Evolutionary conservation across 345 rosid species (phyloP), one percentile per base, ranked within the genome.

Genomic region (Excoecaria cochinchinensis): DNA sequence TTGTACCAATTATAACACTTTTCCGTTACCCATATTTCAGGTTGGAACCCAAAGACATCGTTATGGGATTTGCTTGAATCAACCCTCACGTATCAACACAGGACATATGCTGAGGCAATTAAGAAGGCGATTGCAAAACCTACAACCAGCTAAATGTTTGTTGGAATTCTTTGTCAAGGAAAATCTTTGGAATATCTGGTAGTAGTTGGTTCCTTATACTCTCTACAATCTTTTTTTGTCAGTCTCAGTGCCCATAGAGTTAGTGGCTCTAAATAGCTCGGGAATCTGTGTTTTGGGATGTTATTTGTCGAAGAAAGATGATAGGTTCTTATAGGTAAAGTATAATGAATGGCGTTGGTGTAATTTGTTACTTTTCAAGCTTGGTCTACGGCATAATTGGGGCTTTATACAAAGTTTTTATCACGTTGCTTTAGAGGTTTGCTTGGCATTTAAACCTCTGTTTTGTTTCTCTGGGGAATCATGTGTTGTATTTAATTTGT

Each of bases 31-130:
- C 36, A 15, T 57, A 63, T 74, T 39, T 55, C 83, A 90, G 99
- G 99, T 71, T 95, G 98, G 99, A 78, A 92, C 81, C 99, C 99
- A 2, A 92, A 91, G 90, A 95, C 98, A 69, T 92, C 98, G 0
- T 85, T 95, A 4, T 95, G 95, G 97, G 97, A 95, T 77, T 84
- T 95, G 82, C 98, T 95, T 0, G 98, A 95, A 74, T 92, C 97
- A 40, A 95, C 98, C 73, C 97, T 95, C 70, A 89, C 97, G 1
- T 92, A 95, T 62, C 98, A 95, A 80, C 98, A 92, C 89, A 87
- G 87, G 87, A 95, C 98, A 14, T 95, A 91, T 44, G 90, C 97
- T 0, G 98, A 95, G 85, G 99, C 98, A 61, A 81, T 95, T 76
- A 92, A 89, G 93, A 84, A 88, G 81, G 87, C 88, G 42, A 72